Base-by-base conservation (phyloP, 2,329 filamentous ascomycete genomes). In the Alternaria triticina region DNA sequence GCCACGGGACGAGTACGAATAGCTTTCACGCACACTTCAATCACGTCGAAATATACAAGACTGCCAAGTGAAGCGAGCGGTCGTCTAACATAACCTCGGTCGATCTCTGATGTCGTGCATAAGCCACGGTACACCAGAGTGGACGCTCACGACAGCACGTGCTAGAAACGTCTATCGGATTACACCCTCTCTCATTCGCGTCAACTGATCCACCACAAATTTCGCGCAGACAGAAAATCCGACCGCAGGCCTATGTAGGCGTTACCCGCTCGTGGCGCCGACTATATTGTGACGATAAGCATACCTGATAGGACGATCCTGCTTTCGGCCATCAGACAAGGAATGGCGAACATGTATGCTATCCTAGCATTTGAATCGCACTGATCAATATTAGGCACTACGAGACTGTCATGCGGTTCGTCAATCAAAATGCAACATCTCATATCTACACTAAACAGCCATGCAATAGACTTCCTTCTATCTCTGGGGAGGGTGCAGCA, bases 101-200 rank as follows among this genome's bases (percentile, higher is more conserved):
- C 57, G 65, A 71, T 69, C 70, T 63, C 57, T 68, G 68, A 74
- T 73, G 70, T 72, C 66, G 70, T 72, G 66, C 72, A 74, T 73
- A 67, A 45, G 54, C 43, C 57, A 71, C 61, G 65, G 65, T 68
- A 68, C 46, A 52, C 59, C 63, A 58, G 61, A 64, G 62, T 63
- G 63, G 61, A 57, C 51, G 46, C 55, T 51, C 46, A 28, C 57
- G 28, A 50, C 22, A 60, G 65, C 55, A 47, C 61, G 43, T 65
- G 59, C 65, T 68, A 65, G 65, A 66, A 57, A 65, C 55, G 9
- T 52, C 59, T 49, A 49, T 30, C 57, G 66, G 61, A 46, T 58
- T 44, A 65, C 60, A 68, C 54, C 58, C 65, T 61, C 61, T 55
- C 30, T n/a, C 57, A 43, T 52, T 54, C 54, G 40, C 44, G 45